Percentiles rank a stretch among this genome's conserved stretches.
phyloP scores from a whole-genome alignment of 2,329 filamentous ascomycete species.

The Aspergillus pseudonomiae region DNA sequence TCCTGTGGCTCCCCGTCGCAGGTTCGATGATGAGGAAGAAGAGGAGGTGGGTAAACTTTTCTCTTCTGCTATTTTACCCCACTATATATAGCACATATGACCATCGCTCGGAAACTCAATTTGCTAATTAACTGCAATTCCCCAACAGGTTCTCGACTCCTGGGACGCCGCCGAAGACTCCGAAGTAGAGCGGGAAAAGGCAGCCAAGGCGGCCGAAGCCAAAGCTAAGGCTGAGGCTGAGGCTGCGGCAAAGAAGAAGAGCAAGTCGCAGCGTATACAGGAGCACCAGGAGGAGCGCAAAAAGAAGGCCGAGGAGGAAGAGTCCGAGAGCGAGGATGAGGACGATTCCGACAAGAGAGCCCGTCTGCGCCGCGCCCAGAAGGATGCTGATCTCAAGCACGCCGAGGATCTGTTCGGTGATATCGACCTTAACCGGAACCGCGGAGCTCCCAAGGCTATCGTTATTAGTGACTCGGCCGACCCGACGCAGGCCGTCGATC shows the following conservation, averaged over 20 bases:
- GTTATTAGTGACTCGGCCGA: conserved; percentile 70
- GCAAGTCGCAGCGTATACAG: conserved; percentile 81
- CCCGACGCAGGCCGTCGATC: conserved; percentile 77
- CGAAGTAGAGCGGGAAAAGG: conserved; percentile 94
- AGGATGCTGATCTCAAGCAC: conserved; percentile 85
- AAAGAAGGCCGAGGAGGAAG: conserved; percentile 60
- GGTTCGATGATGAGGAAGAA: conserved; percentile 92
- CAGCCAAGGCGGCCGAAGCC: conserved; percentile 78
- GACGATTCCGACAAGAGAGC: conserved; percentile 73
- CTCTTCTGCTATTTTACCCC: not conserved
- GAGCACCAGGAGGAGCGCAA: conserved; percentile 70
- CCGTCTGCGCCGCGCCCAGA: conserved; percentile 75
- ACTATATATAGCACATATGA: not conserved
- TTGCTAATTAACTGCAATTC: not conserved
- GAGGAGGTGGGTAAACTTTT: conserved; percentile 66
- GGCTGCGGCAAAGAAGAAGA: conserved; percentile 87
- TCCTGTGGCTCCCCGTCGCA: conserved; percentile 57
- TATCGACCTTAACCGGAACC: conserved; percentile 69
- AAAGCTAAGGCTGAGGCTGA: conserved; percentile 90
- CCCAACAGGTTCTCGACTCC: conserved; percentile 80
- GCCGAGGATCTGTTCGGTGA: conserved; percentile 88
- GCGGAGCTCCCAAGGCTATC: conserved; percentile 65
- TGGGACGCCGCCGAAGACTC: conserved; percentile 98
- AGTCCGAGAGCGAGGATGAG: conserved; percentile 61
- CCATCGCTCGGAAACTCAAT: not conserved